A percentile compares a stretch with the other conserved stretches of the same genome.
Conservation (phyloP, 495 filamentous ascomycete species). For the Tuber brumale region DNA sequence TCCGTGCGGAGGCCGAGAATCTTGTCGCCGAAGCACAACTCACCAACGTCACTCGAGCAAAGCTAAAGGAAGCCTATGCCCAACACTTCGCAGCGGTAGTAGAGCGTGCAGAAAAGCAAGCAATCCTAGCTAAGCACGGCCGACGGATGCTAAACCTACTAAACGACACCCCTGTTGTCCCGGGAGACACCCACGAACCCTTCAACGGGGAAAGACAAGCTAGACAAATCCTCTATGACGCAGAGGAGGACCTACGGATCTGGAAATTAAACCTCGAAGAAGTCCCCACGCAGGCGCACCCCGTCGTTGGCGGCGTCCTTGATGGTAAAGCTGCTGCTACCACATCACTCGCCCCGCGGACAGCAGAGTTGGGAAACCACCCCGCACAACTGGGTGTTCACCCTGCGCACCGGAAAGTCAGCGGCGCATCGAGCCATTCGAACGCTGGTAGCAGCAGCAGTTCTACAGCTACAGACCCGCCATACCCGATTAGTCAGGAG, state of each 20-base stretch:
- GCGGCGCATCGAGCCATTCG: constrained; percentile 11
- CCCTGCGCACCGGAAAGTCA: constrained; percentile 28
- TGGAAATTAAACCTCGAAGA: constrained; percentile 62
- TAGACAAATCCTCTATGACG: constrained; percentile 81
- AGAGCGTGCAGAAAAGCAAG: constrained; percentile 93
- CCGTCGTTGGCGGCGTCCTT: constrained; percentile 24
- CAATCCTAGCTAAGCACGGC: constrained; percentile 82
- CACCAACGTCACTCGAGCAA: constrained; percentile 89
- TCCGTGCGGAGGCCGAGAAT: constrained; percentile 88
- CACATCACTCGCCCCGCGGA: neutral
- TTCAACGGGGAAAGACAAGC: constrained; percentile 62
- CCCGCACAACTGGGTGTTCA: constrained; percentile 26
- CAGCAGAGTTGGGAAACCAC: constrained; percentile 8
- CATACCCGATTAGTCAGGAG: constrained; percentile 29
- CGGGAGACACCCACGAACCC: constrained; percentile 63
- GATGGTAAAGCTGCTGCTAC: constrained; percentile 26
- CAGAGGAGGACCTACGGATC: constrained; percentile 73
- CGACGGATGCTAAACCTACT: constrained; percentile 76
- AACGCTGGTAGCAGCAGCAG: constrained; percentile 10
- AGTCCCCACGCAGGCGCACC: constrained; percentile 45
- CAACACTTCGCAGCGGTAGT: constrained; percentile 78
- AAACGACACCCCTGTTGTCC: constrained; percentile 86
- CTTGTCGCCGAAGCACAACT: constrained; percentile 94
- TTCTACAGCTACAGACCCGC: constrained; percentile 18
- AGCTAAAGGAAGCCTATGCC: constrained; percentile 88